phyloP scores from a whole-genome alignment of 164 flowering plant genomes.

The Litsea cubeba region DNA sequence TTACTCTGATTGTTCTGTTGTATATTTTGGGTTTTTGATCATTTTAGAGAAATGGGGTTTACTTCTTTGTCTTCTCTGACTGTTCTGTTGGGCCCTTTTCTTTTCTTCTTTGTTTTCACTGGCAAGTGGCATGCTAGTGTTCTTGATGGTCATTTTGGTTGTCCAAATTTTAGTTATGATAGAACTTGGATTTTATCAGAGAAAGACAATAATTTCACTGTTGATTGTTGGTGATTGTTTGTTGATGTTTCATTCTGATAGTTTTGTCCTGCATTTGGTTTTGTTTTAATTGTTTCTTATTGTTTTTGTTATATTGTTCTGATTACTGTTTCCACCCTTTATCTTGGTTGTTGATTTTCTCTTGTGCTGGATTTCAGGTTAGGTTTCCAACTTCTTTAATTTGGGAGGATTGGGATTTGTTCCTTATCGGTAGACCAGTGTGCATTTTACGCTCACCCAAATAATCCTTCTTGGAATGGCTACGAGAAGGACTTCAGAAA shows the following conservation, averaged over 20 bases:
- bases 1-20: no score
- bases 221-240: background rate
- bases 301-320: background rate
- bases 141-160: background rate
- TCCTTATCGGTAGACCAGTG: background rate
- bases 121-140: no score
- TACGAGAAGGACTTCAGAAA: slow-evolving; percentile 19
- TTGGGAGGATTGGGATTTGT: slow-evolving; percentile 1
- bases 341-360: background rate
- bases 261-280: no score
- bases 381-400: background rate
- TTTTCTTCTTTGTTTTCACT: no score
- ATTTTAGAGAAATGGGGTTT: no score
- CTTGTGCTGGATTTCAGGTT: background rate
- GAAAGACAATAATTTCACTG: background rate
- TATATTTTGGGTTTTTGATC: no score
- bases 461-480: slow-evolving; percentile 27
- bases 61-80: background rate
- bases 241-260: no score
- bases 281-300: background rate
- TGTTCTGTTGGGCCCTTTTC: background rate
- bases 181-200: background rate
- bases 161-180: background rate
- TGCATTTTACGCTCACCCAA: background rate
- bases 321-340: background rate